These are phyloP conservation scores for Mortierella sp. DNA, from an alignment of 371 early-diverging fungal genomes.

Conservation along the genomic window DNA sequence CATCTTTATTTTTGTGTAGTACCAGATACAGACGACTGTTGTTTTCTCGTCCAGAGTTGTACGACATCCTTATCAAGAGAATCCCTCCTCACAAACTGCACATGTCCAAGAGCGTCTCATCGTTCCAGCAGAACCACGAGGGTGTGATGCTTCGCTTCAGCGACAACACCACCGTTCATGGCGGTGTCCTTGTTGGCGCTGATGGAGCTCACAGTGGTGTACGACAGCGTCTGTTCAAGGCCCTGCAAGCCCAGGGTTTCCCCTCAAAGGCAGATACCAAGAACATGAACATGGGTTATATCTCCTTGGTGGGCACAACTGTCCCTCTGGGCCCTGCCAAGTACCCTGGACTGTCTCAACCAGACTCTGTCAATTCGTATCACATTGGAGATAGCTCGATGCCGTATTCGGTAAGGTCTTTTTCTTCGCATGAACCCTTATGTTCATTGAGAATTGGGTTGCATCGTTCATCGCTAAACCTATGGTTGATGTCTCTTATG, in stretches of 20 bases:
- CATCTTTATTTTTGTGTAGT: no score
- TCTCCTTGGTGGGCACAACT: conserved; percentile 19
- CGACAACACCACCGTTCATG: conserved; percentile 21
- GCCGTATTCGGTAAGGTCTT: no score
- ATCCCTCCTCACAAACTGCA: conserved; percentile 18
- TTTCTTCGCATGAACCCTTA: no score
- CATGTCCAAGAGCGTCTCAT: conserved; percentile 16
- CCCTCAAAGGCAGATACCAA: conserved; percentile 19
- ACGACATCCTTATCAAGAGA: conserved; percentile 12
- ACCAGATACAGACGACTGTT: neutral
- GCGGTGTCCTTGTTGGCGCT: conserved; percentile 36
- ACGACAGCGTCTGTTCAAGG: conserved; percentile 24
- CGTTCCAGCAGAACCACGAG: conserved; percentile 5
- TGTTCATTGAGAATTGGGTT: no score
- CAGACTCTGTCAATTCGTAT: neutral
- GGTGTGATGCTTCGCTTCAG: conserved; percentile 26
- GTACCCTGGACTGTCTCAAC: conserved; percentile 10
- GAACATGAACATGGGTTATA: neutral
- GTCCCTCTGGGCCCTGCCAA: conserved; percentile 17
- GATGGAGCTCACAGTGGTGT: conserved; percentile 35
- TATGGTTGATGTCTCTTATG: neutral
- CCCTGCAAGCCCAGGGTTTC: neutral
- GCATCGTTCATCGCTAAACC: no score
- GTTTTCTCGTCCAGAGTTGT: conserved; percentile 23
- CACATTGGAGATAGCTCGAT: no score